A percentile compares a stretch with the other conserved stretches of the same genome.
phyloP scores from a whole-genome alignment of 176 grass and related monocot species.

The Thinopyrum elongatum region DNA sequence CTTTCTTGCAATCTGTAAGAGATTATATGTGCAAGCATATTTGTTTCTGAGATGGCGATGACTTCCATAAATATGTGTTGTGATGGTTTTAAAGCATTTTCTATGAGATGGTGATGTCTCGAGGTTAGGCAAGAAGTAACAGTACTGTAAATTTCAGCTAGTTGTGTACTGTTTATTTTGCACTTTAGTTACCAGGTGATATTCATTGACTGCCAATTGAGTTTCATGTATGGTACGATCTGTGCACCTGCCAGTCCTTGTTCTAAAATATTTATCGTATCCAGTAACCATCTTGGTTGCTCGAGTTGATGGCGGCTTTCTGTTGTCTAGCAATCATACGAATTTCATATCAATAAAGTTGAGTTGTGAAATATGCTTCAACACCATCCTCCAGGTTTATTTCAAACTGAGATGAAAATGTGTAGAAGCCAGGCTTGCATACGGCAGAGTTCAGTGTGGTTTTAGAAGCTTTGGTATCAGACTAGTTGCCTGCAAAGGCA shows the following conservation, averaged over 20 bases:
- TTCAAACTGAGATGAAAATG: background rate
- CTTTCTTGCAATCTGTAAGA: slow-evolving; percentile 19
- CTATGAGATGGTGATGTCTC: slow-evolving; percentile 1
- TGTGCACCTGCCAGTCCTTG: background rate
- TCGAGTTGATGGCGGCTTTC: background rate
- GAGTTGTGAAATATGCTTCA: background rate
- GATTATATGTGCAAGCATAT: background rate
- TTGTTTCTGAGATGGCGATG: slow-evolving; percentile 2
- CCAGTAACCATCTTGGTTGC: background rate
- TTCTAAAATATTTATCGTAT: background rate
- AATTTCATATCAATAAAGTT: background rate
- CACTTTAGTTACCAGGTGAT: background rate
- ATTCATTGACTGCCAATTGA: background rate
- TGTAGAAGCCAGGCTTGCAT: background rate
- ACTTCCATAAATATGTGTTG: slow-evolving; percentile 15
- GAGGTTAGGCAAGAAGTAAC: slow-evolving; percentile 11
- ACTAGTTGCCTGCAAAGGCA: background rate
- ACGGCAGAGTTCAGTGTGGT: background rate
- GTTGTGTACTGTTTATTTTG: background rate
- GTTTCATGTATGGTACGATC: slow-evolving; percentile 3
- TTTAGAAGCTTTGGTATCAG: background rate
- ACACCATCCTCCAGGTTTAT: background rate
- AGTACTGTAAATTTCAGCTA: background rate
- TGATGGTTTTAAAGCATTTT: background rate
- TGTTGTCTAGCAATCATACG: background rate